A percentile compares a stretch with the other conserved stretches of the same genome.
These are phyloP conservation scores for Dothistroma septosporum DNA, from an alignment of 2,329 filamentous ascomycete species.

Conservation along the genomic window DNA sequence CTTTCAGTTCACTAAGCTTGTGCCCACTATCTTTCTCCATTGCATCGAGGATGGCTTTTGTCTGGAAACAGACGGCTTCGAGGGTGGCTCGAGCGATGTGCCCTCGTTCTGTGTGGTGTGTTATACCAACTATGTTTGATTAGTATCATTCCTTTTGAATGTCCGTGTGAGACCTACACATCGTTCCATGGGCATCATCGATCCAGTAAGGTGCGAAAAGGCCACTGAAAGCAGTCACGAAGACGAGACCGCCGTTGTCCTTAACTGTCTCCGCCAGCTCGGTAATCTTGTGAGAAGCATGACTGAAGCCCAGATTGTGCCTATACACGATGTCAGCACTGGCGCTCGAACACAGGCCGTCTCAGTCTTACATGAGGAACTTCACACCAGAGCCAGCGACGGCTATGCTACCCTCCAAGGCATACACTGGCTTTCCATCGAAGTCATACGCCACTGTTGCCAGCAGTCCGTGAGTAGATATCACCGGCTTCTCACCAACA, in stretches of 20 bases:
- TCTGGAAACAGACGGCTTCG: slow-evolving; percentile 89
- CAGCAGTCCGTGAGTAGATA: slow-evolving; percentile 76
- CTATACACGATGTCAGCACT: slow-evolving; percentile 67
- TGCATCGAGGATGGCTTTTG: slow-evolving; percentile 85
- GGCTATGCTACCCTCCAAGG: slow-evolving; percentile 74
- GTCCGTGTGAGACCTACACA: slow-evolving; percentile 53
- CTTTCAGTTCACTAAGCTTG: slow-evolving; percentile 68
- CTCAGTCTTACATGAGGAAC: slow-evolving; percentile 21
- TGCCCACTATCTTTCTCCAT: slow-evolving; percentile 85
- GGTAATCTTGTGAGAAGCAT: slow-evolving; percentile 61
- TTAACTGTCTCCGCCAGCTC: slow-evolving; percentile 60
- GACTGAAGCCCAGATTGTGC: slow-evolving; percentile 61
- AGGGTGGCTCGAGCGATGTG: slow-evolving; percentile 86
- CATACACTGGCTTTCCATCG: slow-evolving; percentile 66
- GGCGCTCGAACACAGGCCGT: not conserved
- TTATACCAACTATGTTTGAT: slow-evolving; percentile 30
- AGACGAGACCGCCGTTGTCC: slow-evolving; percentile 77
- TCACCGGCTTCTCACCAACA: slow-evolving; percentile 76
- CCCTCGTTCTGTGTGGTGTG: slow-evolving; percentile 73
- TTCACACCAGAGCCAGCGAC: slow-evolving; percentile 72
- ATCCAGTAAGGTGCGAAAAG: slow-evolving; percentile 95
- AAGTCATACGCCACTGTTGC: slow-evolving; percentile 88
- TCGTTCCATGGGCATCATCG: slow-evolving; percentile 82
- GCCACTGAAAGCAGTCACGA: slow-evolving; percentile 87
- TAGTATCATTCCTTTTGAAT: not conserved